Conservation (phyloP, 2,329 filamentous ascomycete genomes). For the Scedosporium apiospermum region DNA sequence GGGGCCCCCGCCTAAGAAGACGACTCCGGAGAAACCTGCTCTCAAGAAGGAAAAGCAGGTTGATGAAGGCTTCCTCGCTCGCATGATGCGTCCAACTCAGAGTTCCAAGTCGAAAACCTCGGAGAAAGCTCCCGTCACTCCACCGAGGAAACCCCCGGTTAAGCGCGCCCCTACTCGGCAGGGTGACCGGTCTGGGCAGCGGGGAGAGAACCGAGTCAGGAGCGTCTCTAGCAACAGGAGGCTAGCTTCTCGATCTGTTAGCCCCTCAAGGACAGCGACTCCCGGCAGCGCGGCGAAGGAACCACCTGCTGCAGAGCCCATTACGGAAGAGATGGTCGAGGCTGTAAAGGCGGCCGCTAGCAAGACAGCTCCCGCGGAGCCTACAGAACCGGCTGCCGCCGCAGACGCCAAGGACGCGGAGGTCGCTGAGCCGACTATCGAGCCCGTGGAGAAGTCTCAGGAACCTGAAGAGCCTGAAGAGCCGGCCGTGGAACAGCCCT, state of each 20-base stretch:
- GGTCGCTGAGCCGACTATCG: background rate
- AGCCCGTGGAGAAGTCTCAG: background rate
- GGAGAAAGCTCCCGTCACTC: constrained; percentile 47
- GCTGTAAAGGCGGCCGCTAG: constrained; percentile 1
- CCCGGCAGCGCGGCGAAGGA: background rate
- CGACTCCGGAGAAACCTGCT: constrained; percentile 32
- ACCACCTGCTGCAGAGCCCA: background rate
- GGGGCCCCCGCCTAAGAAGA: constrained; percentile 49
- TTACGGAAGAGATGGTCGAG: background rate
- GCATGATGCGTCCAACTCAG: constrained; percentile 72
- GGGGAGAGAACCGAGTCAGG: constrained; percentile 6
- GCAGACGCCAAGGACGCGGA: background rate
- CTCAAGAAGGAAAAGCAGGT: constrained; percentile 44
- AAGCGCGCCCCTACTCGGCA: background rate
- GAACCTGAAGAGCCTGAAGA: background rate
- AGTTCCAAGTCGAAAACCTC: constrained; percentile 57
- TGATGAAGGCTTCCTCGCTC: constrained; percentile 65
- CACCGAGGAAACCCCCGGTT: constrained; percentile 30
- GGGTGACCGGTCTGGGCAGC: constrained; percentile 3
- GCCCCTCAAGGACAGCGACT: background rate
- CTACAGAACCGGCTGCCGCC: constrained; percentile 5
- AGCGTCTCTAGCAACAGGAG: constrained; percentile 13
- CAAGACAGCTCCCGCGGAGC: background rate
- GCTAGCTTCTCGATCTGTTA: constrained; percentile 2
- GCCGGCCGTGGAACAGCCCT: background rate